Evolutionary conservation across 768 basidiomycete species (phyloP).

Genomic region (Cystobasidium onofrii): DNA sequence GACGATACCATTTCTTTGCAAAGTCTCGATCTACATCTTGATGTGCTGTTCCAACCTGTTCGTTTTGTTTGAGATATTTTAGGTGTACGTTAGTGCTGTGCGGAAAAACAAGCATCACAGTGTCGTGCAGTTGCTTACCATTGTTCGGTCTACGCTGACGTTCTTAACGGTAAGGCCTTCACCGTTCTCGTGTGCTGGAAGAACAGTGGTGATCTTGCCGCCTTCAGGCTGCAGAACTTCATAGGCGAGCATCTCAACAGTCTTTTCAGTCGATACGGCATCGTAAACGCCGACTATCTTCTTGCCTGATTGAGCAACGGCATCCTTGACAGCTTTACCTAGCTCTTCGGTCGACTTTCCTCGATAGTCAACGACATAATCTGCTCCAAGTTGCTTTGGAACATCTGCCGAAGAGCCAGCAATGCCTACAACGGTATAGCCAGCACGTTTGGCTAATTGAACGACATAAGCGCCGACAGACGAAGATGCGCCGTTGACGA

Average conservation of each 20-base stretch:
- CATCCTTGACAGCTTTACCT: conserved; percentile 24
- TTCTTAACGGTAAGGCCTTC: neutral
- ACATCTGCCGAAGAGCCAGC: conserved; percentile 33
- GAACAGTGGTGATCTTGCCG: conserved; percentile 33
- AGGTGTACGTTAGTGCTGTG: neutral
- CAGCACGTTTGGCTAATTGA: conserved; percentile 40
- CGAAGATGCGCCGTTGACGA: conserved; percentile 35
- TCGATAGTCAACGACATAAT: conserved; percentile 41
- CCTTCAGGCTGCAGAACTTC: conserved; percentile 27
- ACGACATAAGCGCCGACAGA: conserved; percentile 40
- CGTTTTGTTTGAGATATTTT: neutral
- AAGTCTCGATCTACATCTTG: conserved; percentile 35
- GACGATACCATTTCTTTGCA: conserved; percentile 35
- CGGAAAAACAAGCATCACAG: neutral
- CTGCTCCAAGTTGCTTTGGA: conserved; percentile 36
- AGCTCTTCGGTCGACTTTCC: conserved; percentile 5
- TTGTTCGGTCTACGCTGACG: conserved; percentile 31
- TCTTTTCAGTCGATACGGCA: conserved; percentile 27
- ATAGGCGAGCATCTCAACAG: conserved; percentile 22
- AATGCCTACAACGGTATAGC: conserved; percentile 37
- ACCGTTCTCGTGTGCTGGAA: conserved; percentile 16
- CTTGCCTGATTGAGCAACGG: conserved; percentile 15
- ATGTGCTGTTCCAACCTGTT: conserved; percentile 36
- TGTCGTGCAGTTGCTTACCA: neutral
- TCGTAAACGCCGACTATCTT: conserved; percentile 36